Evolutionary conservation across 2,329 filamentous ascomycete genomes (phyloP), one percentile per base, ranked within the genome.

Genomic region (Beauveria caledonica): DNA sequence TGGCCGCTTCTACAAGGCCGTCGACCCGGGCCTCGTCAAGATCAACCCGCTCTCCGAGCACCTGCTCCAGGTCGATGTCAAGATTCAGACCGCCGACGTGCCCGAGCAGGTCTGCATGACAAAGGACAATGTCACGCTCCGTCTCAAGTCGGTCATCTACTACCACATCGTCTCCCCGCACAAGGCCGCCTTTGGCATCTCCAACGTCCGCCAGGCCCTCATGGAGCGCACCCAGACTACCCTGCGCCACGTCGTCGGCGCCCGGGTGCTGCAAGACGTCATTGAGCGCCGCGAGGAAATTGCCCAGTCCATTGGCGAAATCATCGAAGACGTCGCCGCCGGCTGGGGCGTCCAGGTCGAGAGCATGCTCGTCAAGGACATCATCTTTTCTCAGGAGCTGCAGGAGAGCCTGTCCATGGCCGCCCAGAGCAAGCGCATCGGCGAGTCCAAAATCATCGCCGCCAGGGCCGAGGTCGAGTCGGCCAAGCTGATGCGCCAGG

Each of bases 341-440:
- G 91, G 90, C 63, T 99, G 94, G 94, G 94, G 94, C 76, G 93
- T 96, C 8, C 86, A 90, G 71, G 94, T 97, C 62, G 94, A 97
- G 81, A 92, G 88, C 70, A 99, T 99, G 93, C 86, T 99, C 67
- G 93, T 99, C 83, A 97, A 99, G 79, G 94, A 99, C 75, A 96
- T 99, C 72, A 89, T 97, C 73, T 99, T 99, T 84, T 92, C 86
- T 76, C 86, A 91, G 71, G 94, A 97, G 67, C 82, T 99, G 49
- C 94, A 99, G 76, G 93, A 97, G 70, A 94, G 90, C 19, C 85
- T 99, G 54, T 96, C 90, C 71, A 97, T 99, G 94, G 94, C 94
- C 44, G 94, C 94, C 3, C 94, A 99, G 82, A 91, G 88, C 80
- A 97, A 97, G 88, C 88, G 94, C 67, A 96, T 97, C 61, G 94